These are phyloP conservation scores for Henckelia pumila DNA, from an alignment of 257 asterid species.

Conservation along the genomic window DNA sequence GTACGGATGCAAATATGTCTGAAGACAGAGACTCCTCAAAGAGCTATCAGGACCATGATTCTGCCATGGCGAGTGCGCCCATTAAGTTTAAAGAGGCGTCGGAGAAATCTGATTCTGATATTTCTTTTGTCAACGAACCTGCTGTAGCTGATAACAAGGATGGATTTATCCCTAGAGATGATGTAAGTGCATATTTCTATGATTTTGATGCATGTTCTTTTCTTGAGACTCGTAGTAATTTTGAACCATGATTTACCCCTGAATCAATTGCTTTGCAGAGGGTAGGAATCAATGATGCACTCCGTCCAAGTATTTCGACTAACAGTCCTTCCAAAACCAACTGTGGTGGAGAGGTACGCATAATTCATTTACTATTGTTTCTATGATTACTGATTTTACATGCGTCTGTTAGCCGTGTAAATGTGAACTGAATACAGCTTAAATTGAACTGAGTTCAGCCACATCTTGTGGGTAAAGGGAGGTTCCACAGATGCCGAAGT, in stretches of 20 bases:
- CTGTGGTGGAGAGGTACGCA: constrained; percentile 34
- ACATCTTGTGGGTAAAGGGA: constrained; percentile 5
- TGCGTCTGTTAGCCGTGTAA: neutral
- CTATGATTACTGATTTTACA: neutral
- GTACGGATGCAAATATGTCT: constrained; percentile 30
- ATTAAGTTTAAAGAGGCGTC: constrained; percentile 31
- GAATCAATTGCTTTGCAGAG: constrained; percentile 23
- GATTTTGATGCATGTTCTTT: neutral
- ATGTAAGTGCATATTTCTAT: constrained; percentile 35
- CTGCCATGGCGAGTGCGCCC: constrained; percentile 35
- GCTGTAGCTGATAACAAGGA: constrained; percentile 35
- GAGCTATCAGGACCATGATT: constrained; percentile 35
- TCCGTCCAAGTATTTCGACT: constrained; percentile 27
- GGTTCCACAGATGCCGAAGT: neutral
- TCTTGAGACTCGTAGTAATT: neutral
- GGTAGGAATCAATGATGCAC: constrained; percentile 26
- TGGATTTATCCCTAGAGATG: constrained; percentile 36
- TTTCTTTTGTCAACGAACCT: constrained; percentile 42
- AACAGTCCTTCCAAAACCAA: constrained; percentile 29
- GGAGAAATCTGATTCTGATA: constrained; percentile 34
- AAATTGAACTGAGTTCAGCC: too few relatives aligned
- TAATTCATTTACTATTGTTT: neutral
- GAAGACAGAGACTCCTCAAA: constrained; percentile 34
- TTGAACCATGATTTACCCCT: constrained; percentile 18
- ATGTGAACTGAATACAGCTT: constrained; percentile 7